These are phyloP conservation scores for Pezicula carpinea DNA, from an alignment of 2,329 filamentous ascomycete genomes.

Conservation along the genomic window DNA sequence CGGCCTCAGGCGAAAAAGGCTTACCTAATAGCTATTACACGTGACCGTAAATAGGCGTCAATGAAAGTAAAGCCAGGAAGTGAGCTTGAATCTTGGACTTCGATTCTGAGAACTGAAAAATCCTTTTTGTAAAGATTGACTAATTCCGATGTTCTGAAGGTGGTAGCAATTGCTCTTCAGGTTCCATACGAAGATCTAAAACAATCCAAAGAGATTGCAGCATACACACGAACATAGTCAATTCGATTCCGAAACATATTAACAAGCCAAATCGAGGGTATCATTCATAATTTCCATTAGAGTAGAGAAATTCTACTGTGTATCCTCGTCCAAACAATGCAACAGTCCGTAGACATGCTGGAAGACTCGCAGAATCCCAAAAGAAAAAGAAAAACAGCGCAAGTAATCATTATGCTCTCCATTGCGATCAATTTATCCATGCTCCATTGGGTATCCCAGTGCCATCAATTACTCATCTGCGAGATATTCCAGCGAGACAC, in stretches of 20 bases:
- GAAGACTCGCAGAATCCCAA: slow-evolving; percentile 3
- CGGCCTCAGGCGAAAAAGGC: not conserved
- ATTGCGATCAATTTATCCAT: not conserved
- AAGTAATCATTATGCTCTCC: not conserved
- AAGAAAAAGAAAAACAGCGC: not conserved
- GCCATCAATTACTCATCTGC: too few species aligned
- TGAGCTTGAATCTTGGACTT: too few species aligned
- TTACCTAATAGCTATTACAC: too few species aligned
- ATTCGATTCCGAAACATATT: too few species aligned
- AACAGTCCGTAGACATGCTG: slow-evolving; percentile 20
- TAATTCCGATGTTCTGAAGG: too few species aligned
- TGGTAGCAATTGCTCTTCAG: not conserved
- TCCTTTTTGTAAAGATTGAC: too few species aligned
- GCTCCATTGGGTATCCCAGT: not conserved
- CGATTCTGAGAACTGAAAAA: too few species aligned
- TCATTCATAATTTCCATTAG: slow-evolving; percentile 9
- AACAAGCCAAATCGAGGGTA: slow-evolving; percentile 1
- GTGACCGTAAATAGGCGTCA: too few species aligned
- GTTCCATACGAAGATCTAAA: too few species aligned
- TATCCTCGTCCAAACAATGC: slow-evolving; percentile 3
- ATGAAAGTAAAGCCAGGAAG: too few species aligned
- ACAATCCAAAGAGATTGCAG: too few species aligned
- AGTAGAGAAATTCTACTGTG: slow-evolving; percentile 8
- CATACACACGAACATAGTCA: too few species aligned
- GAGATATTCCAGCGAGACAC: not conserved